These are phyloP conservation scores for Clausena lansium DNA, from an alignment of 345 rosid species.

Conservation along the genomic window DNA sequence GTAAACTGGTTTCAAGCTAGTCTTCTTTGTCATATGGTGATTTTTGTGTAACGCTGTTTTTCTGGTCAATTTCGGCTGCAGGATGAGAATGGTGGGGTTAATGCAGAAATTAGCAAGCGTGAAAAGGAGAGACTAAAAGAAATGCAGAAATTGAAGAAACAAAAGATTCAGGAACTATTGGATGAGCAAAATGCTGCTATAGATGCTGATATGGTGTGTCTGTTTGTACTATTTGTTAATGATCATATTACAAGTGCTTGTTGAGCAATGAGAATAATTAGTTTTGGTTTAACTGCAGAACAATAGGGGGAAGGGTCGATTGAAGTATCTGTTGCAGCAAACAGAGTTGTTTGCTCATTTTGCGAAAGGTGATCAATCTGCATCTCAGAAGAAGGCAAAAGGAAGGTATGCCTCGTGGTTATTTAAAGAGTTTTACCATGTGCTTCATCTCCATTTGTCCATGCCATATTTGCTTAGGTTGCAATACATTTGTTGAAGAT, in stretches of 20 bases:
- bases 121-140: slow-evolving; percentile 85
- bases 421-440: not conserved
- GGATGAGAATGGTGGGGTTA: slow-evolving; percentile 46
- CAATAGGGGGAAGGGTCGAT: slow-evolving; percentile 80
- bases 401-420: slow-evolving; percentile 62
- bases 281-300: slow-evolving; percentile 47
- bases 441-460: not conserved
- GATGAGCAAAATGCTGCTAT: slow-evolving; percentile 89
- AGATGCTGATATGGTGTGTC: slow-evolving; percentile 86
- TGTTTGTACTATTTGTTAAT: not conserved
- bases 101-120: slow-evolving; percentile 68
- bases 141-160: slow-evolving; percentile 85
- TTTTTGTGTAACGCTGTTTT: not conserved
- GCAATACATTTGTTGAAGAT: not conserved
- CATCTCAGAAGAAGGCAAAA: slow-evolving; percentile 68
- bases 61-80: slow-evolving; percentile 19
- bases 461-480: not conserved
- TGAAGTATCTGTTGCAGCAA: slow-evolving; percentile 92
- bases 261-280: slow-evolving; percentile 5
- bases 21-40: not conserved
- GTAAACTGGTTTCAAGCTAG: not conserved
- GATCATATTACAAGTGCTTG: not conserved
- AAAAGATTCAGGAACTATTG: slow-evolving; percentile 90
- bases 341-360: slow-evolving; percentile 97
- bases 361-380: slow-evolving; percentile 80